These are phyloP conservation scores for Candida mattraensis DNA, from an alignment of 805 yeast species.

Conservation along the genomic window DNA sequence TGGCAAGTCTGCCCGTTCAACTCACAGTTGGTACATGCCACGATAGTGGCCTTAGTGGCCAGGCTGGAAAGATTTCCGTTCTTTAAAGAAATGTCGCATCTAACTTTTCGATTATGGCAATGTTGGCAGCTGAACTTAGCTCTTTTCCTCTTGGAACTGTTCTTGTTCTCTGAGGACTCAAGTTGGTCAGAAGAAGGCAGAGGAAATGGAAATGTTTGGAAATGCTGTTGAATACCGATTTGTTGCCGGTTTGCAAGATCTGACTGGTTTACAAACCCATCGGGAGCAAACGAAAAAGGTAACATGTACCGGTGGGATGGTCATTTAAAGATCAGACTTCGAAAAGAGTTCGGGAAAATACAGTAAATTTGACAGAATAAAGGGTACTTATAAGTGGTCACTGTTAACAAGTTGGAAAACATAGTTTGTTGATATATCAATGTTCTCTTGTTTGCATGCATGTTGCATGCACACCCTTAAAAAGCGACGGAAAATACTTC, in stretches of 20 bases:
- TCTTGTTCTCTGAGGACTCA: background rate
- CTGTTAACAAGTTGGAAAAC: no score
- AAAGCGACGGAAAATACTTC: no score
- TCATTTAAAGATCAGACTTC: no score
- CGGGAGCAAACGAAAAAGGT: constrained; percentile 1
- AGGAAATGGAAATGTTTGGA: no score
- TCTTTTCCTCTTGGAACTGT: constrained; percentile 44
- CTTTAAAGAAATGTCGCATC: constrained; percentile 63
- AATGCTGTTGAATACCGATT: no score
- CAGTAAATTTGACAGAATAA: no score
- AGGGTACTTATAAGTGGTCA: no score
- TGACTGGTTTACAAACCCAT: constrained; percentile 2
- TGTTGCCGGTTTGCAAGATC: background rate
- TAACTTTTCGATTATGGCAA: constrained; percentile 69
- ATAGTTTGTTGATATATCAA: no score
- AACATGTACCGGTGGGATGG: no score
- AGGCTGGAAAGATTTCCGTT: constrained; percentile 76
- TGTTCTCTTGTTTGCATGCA: no score
- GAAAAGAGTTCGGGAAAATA: no score
- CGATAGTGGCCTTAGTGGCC: constrained; percentile 48
- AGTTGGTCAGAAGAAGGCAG: background rate
- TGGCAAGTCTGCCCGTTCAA: constrained; percentile 10
- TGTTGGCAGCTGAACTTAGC: constrained; percentile 69
- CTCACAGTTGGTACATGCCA: constrained; percentile 18
- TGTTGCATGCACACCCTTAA: no score